Evolutionary conservation across 75 land plant species (phyloP), one percentile per base, ranked within the genome.

Genomic region (Larix kaempferi): DNA sequence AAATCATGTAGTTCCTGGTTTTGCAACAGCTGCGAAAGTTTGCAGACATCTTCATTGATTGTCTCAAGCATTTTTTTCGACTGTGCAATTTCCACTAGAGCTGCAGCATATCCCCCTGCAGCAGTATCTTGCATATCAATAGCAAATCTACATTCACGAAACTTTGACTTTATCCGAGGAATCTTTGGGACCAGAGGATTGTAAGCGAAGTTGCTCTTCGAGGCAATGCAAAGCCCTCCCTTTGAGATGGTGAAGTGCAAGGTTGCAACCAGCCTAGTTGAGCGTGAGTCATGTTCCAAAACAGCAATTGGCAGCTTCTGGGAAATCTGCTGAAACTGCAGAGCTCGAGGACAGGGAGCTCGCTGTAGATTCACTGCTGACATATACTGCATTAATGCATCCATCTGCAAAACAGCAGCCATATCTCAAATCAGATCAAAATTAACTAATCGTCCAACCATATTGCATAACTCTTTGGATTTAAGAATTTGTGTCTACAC

Each of bases 1-100:
- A 83, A 83, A 56, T 83, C 65, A 77, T 80, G 59, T 26, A 83
- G 29, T 77, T 83, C 81, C 44, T 63, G 57, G 78, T 75, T 83
- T 14, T 75, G 65, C 44, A 83, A 12, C 22, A 67, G 15, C 26
- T 76, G 74, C 25, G 35, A 83, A 49, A 83, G 39, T 61, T 23
- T 65, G 73, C 76, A 83, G 55, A 79, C 59, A 63, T 83, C 85
- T 59, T 60, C 63, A 65, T 71, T 73, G 21, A 83, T 57, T 54
- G 76, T 66, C 73, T 83, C 85, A 56, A 83, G 52, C 23, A n/a
- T 27, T 41, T 79, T 25, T 33, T 75, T 80, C 37, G 72, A 33
- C 62, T 83, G 55, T 55, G 85, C 83, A 26, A 83, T 73, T 25
- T 80, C 60, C n/a, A 58, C 60, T n/a, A 58, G 22, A 58, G 60